Conservation (phyloP, 2,329 filamentous ascomycete genomes). For the Byssochlamys sp. region DNA sequence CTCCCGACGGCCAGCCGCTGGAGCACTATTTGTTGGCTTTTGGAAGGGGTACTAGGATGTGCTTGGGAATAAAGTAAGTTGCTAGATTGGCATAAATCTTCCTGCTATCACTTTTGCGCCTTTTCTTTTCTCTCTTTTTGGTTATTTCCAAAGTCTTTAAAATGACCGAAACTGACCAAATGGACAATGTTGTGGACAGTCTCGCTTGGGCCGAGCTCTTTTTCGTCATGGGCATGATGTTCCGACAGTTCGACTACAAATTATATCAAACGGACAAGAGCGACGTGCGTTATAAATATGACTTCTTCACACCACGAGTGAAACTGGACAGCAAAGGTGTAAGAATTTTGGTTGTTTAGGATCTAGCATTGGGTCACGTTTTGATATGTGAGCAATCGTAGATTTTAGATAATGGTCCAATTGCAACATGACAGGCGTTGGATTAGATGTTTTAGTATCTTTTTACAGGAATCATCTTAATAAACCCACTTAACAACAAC, state of each 20-base stretch:
- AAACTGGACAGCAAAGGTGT: slow-evolving; percentile 18
- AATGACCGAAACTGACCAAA: not conserved
- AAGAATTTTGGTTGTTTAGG: slow-evolving; percentile 10
- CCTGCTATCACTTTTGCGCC: not conserved
- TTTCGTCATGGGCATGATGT: slow-evolving; percentile 6
- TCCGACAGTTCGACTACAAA: slow-evolving; percentile 11
- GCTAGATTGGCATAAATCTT: not conserved
- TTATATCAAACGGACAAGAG: slow-evolving; percentile 10
- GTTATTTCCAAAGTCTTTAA: no score
- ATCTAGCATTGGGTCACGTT: not conserved
- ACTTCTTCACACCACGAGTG: slow-evolving; percentile 15
- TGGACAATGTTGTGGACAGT: slow-evolving; percentile 1
- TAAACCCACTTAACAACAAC: no score
- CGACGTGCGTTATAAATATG: slow-evolving; percentile 13
- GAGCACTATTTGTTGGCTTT: slow-evolving; percentile 26
- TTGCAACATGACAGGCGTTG: no score
- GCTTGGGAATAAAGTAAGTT: slow-evolving; percentile 27
- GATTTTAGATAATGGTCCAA: no score
- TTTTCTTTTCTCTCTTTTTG: not conserved
- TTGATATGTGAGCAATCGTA: no score
- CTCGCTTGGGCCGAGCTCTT: slow-evolving; percentile 8
- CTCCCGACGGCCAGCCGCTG: slow-evolving; percentile 6
- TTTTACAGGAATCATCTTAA: no score
- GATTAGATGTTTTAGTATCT: no score
- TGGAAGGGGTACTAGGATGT: slow-evolving; percentile 32